Percentiles rank a stretch among this genome's conserved stretches.
These are phyloP conservation scores for Amphibolis antarctica DNA, from an alignment of 106 monocot genomes.

Conservation along the genomic window DNA sequence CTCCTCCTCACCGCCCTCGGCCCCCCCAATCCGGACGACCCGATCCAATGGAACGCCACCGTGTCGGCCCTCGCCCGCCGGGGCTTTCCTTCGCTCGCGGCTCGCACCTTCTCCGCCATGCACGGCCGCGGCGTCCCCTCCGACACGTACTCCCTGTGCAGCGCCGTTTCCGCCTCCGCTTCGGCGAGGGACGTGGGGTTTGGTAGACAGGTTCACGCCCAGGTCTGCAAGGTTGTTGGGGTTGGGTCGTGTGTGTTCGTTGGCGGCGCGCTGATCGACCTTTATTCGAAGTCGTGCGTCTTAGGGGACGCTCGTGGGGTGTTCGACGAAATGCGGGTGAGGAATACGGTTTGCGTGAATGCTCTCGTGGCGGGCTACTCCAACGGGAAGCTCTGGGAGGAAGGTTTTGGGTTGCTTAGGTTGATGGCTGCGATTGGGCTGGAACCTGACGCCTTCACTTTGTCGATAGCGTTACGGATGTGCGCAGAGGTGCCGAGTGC, in stretches of 20 bases:
- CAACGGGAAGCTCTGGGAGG: slow-evolving; percentile 15
- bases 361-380: slow-evolving; percentile 38
- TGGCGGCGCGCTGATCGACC: slow-evolving; percentile 35
- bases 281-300: slow-evolving; percentile 14
- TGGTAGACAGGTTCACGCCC: slow-evolving; percentile 31
- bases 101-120: slow-evolving; percentile 25
- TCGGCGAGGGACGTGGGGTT: background rate
- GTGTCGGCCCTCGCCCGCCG: slow-evolving; percentile 18
- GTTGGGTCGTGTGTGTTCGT: slow-evolving; percentile 33
- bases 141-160: slow-evolving; percentile 50
- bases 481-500: slow-evolving; percentile 28
- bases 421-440: slow-evolving; percentile 14
- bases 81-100: slow-evolving; percentile 21
- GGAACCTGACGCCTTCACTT: slow-evolving; percentile 27
- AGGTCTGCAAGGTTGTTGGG: slow-evolving; percentile 25
- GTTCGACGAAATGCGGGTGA: slow-evolving; percentile 50
- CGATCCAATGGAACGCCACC: slow-evolving; percentile 15
- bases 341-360: slow-evolving; percentile 38
- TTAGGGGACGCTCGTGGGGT: slow-evolving; percentile 16
- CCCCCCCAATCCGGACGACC: background rate
- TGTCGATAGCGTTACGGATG: slow-evolving; percentile 32
- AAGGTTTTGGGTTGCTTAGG: slow-evolving; percentile 22
- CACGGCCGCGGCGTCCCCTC: slow-evolving; percentile 17
- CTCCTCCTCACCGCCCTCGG: background rate
- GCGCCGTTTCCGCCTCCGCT: slow-evolving; percentile 23